A percentile compares a stretch with the other conserved stretches of the same genome.
Conservation (phyloP, 768 basidiomycete species). For the Kwoniella heveanensis region DNA sequence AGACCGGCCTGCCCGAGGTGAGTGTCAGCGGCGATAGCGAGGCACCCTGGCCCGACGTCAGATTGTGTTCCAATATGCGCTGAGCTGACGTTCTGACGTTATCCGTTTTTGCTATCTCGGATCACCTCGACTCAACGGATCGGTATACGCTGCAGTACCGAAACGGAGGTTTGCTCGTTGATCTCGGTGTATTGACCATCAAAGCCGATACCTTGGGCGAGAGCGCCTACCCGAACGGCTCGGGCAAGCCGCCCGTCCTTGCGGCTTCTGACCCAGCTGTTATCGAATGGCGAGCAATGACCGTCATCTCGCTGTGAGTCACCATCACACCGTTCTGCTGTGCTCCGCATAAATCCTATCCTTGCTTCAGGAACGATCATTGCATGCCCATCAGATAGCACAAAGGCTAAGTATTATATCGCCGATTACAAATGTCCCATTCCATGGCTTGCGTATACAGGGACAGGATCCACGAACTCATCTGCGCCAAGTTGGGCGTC, state of each 20-base stretch:
- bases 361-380: background rate
- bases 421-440: too few species aligned
- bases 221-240: constrained; percentile 43
- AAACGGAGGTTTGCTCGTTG: constrained; percentile 87
- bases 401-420: too few species aligned
- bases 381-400: too few species aligned
- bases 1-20: constrained; percentile 86
- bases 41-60: too few species aligned
- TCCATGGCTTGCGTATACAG: constrained; percentile 60
- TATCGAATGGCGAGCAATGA: constrained; percentile 95
- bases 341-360: too few species aligned
- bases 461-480: constrained; percentile 73
- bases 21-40: too few species aligned
- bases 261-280: constrained; percentile 75
- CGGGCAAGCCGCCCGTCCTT: constrained; percentile 62
- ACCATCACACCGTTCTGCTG: too few species aligned
- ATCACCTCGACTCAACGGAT: too few species aligned
- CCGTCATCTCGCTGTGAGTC: constrained; percentile 83
- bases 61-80: too few species aligned
- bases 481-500: constrained; percentile 66
- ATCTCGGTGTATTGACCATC: constrained; percentile 75
- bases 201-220: constrained; percentile 62
- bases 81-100: too few species aligned
- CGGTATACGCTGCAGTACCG: constrained; percentile 62
- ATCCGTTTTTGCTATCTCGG: too few species aligned